Evolutionary conservation across 2,329 filamentous ascomycete species (phyloP).

Genomic region (Aspergillus phoenicis): DNA sequence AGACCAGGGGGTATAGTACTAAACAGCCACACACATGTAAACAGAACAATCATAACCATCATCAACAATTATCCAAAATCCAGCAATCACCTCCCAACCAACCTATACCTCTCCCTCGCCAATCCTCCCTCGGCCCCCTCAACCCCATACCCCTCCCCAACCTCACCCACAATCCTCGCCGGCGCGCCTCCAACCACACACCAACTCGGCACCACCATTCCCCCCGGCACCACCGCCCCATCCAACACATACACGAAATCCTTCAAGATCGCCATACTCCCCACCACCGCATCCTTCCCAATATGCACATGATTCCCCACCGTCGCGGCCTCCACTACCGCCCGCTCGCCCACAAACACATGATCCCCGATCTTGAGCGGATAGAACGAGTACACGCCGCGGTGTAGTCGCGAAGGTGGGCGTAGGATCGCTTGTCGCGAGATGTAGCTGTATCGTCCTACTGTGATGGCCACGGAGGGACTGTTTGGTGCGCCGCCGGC

Average conservation of each 20-base stretch:
- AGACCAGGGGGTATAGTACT: constrained; percentile 2
- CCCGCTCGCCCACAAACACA: constrained; percentile 78
- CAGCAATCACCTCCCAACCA: constrained; percentile 36
- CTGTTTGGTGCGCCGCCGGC: constrained; percentile 26
- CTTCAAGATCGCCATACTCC: constrained; percentile 88
- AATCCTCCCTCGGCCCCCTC: constrained; percentile 49
- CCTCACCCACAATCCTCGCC: constrained; percentile 77
- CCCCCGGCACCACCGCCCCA: constrained; percentile 76
- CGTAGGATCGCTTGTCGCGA: constrained; percentile 75
- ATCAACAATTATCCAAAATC: background rate
- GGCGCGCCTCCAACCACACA: constrained; percentile 85
- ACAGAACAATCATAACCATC: constrained; percentile 1
- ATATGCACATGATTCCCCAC: constrained; percentile 87
- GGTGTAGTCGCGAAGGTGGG: constrained; percentile 79
- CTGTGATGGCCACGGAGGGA: constrained; percentile 66
- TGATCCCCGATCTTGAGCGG: constrained; percentile 93
- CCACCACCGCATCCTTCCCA: constrained; percentile 73
- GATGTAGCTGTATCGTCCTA: constrained; percentile 90
- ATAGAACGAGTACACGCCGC: constrained; percentile 67
- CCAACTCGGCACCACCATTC: constrained; percentile 91
- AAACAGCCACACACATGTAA: background rate
- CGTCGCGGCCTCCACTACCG: constrained; percentile 78
- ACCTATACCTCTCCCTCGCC: constrained; percentile 46
- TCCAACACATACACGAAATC: constrained; percentile 90
- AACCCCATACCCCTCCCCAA: constrained; percentile 55